Evolutionary conservation across 2,329 filamentous ascomycete species (phyloP).

Genomic region (Clonostachys rosea): DNA sequence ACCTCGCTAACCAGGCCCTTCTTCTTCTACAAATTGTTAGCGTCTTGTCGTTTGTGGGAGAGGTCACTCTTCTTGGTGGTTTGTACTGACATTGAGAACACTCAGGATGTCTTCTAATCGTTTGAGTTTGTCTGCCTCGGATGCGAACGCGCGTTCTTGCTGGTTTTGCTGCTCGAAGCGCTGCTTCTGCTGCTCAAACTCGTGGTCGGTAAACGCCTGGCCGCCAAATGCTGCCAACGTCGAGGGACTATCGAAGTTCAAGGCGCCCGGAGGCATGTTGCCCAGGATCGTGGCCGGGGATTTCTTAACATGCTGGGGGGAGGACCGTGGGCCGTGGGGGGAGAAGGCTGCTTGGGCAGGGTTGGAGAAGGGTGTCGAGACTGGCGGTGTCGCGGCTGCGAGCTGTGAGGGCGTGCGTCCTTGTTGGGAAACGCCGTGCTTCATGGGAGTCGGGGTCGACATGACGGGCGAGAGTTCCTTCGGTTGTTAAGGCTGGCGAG

Average conservation of each 20-base stretch:
- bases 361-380: conserved; percentile 62
- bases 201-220: background rate
- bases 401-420: conserved; percentile 44
- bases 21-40: conserved; percentile 21
- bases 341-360: conserved; percentile 54
- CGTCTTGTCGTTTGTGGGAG: background rate
- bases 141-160: background rate
- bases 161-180: background rate
- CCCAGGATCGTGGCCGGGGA: conserved; percentile 53
- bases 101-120: conserved; percentile 47
- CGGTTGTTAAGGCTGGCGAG: no score
- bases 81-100: conserved; percentile 38
- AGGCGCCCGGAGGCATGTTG: conserved; percentile 35
- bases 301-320: conserved; percentile 61
- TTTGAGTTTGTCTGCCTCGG: conserved; percentile 46
- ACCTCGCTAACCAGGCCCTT: conserved; percentile 69
- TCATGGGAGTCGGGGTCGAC: conserved; percentile 46
- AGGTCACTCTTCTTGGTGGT: no score
- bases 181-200: background rate
- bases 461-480: conserved; percentile 16
- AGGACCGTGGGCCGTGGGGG: conserved; percentile 51
- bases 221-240: conserved; percentile 58
- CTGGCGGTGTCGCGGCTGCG: conserved; percentile 59
- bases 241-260: conserved; percentile 61
- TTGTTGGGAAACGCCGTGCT: conserved; percentile 35